Base-by-base conservation (phyloP, 1,139 yeast species). In the Meyerozyma athensensis region DNA sequence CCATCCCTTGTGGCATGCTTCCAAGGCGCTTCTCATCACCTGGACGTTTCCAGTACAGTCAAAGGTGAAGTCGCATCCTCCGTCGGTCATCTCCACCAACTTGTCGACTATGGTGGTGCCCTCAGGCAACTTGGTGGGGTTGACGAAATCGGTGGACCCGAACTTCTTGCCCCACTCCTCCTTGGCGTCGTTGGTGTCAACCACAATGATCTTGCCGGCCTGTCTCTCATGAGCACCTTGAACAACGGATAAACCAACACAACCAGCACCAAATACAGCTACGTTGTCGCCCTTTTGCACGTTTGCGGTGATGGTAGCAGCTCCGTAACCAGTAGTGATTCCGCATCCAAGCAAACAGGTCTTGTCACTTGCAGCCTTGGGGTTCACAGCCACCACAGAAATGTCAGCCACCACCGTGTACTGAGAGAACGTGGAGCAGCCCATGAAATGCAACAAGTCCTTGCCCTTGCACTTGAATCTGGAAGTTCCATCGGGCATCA, bases 1-100 rank as follows among this genome's bases (percentile, higher is more conserved):
- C 97, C 98, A 94, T 48, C 98, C 98, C 70, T 90, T 90, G 73
- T 92, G 97, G 63, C 96, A 87, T 26, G 96, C 87, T 71, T 92
- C 97, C 50, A 92, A 75, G 16, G 98, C 98, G 56, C 79, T 72
- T 69, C 97, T 81, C 98, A 92, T 92, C 38, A 92, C 98, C 34
- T 77, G 65, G 44, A 83, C 92, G 59, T 92, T 94, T 69, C 98
- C 98, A 39, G 98, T 92, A 74, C 97, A 90, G 69, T 94, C 98
- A 58, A 92, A 92, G 28, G 97, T 90, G 68, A 63, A 87, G 58
- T 92, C 98, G 48, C 90, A 77, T 36, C 98, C 98, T 53, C 98
- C 98, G 56, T 92, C 97, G 41, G 97, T 89, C 78, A 81, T 69
- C 56, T 86, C 95, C 50, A 87, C 69, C 52, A 92, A 76, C 59